Evolutionary conservation across 2,329 filamentous ascomycete species (phyloP), one percentile per base, ranked within the genome.

Genomic region (Clarireedia hainanense): DNA sequence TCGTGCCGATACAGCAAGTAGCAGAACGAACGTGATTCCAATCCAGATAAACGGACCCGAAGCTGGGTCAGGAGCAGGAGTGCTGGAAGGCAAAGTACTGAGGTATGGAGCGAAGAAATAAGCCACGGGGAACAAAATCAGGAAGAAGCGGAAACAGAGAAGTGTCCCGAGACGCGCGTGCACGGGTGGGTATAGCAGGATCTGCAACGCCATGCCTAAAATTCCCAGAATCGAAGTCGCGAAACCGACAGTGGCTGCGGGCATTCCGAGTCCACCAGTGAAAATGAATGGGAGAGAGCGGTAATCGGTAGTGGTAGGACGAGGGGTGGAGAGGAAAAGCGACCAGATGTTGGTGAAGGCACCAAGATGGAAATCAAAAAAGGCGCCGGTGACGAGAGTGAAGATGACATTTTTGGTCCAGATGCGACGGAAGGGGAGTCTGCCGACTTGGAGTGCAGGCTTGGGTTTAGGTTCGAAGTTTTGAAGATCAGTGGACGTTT

Each of bases 81-180:
- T 68, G 57, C 61, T 60, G 58, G 40, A 70, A 66, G 62, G 62
- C 2, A 66, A 42, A 15, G 88, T 72, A 0, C 83, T 77, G 14
- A 90, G 76, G 64, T 85, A 88, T 0, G 86, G 86, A 9, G 84
- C 81, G 2, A 88, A 71, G 15, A 81, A 73, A 67, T 90, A 90
- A 1, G 85, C 83, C 3, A 85, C 55, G 0, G 86, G 82, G 56
- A 88, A 89, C 7, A 89, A 74, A 7, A 81, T 75, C 1, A 88
- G 73, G 54, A 86, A 86, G 57, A 75, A 75, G 23, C 81, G 77
- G 71, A 86, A 89, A n/a, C 80, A 83, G 3, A 76, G 75, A 60
- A 89, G 73, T 0, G 85, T 85, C 15, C 86, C 86, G 9, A 88
- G 78, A 2, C 77, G 77, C 1, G 76, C 75, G 63, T 88, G 85